These are phyloP conservation scores for Hericium rajendrae DNA, from an alignment of 768 basidiomycete species.

Conservation along the genomic window DNA sequence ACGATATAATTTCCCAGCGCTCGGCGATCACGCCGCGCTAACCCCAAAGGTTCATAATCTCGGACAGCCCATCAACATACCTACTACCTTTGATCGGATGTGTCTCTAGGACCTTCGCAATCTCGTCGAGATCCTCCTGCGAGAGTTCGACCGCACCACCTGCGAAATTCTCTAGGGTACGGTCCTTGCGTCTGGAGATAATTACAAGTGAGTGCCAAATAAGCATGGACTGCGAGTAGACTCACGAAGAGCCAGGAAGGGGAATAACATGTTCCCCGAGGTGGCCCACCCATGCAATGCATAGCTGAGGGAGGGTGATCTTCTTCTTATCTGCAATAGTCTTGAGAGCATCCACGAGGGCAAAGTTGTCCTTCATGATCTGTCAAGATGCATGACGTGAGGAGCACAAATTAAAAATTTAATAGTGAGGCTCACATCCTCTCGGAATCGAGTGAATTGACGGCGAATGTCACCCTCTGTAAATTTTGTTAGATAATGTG, in stretches of 20 bases:
- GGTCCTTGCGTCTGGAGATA: slow-evolving; percentile 23
- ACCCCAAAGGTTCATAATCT: too few species aligned
- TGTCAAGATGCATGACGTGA: slow-evolving; percentile 14
- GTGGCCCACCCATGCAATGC: slow-evolving; percentile 26
- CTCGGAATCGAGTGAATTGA: slow-evolving; percentile 25
- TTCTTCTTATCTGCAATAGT: slow-evolving; percentile 30
- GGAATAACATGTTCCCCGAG: slow-evolving; percentile 31
- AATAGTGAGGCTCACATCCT: slow-evolving; percentile 16
- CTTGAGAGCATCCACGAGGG: slow-evolving; percentile 30
- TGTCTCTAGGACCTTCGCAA: slow-evolving; percentile 27
- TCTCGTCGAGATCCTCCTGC: slow-evolving; percentile 25
- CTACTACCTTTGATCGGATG: slow-evolving; percentile 30
- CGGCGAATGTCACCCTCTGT: slow-evolving; percentile 27
- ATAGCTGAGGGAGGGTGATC: slow-evolving; percentile 28
- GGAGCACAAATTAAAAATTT: background rate
- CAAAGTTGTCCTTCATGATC: slow-evolving; percentile 30
- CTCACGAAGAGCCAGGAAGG: slow-evolving; percentile 33
- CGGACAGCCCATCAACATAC: slow-evolving; percentile 16
- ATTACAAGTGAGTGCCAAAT: background rate
- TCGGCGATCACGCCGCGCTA: too few species aligned
- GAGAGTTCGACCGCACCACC: slow-evolving; percentile 27
- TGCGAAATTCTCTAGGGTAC: slow-evolving; percentile 31
- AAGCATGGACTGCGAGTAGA: background rate
- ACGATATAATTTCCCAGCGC: too few species aligned
- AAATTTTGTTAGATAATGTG: slow-evolving; percentile 7